These are phyloP conservation scores for Piper longum DNA, from an alignment of 164 flowering plant genomes.

Conservation along the genomic window DNA sequence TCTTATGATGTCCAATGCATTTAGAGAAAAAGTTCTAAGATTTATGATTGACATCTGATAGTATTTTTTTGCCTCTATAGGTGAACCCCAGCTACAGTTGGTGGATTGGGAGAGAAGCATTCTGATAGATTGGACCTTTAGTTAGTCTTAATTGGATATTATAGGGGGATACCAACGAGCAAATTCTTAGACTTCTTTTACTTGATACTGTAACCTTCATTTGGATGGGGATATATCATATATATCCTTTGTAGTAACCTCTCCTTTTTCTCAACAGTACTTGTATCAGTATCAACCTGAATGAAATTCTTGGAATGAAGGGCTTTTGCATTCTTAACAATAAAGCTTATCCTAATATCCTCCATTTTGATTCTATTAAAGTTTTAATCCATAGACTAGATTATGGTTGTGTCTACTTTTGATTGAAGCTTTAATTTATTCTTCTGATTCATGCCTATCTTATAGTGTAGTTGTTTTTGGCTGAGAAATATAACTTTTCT, in stretches of 20 bases:
- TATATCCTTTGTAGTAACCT: neutral
- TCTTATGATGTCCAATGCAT: conserved; percentile 7
- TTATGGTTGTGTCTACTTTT: no score
- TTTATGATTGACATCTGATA: conserved; percentile 16
- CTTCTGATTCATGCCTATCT: no score
- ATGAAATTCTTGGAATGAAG: no score
- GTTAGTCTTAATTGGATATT: conserved; percentile 12
- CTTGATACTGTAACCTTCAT: neutral
- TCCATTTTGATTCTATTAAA: no score
- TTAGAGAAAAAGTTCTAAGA: conserved; percentile 14
- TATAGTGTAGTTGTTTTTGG: neutral
- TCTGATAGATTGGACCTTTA: conserved; percentile 9
- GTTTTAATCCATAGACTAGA: no score
- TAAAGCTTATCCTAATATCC: no score
- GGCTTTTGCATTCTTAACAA: no score
- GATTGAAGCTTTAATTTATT: neutral
- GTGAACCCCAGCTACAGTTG: conserved; percentile 23
- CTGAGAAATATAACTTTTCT: neutral
- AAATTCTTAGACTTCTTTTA: neutral
- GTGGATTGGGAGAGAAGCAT: conserved; percentile 26
- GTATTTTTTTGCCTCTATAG: conserved; percentile 34
- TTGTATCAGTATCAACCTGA: neutral
- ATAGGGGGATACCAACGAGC: neutral
- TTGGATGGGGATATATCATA: neutral
- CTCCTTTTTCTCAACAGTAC: neutral